phyloP scores from a whole-genome alignment of 106 monocot genomes.

The Dioscorea alata region DNA sequence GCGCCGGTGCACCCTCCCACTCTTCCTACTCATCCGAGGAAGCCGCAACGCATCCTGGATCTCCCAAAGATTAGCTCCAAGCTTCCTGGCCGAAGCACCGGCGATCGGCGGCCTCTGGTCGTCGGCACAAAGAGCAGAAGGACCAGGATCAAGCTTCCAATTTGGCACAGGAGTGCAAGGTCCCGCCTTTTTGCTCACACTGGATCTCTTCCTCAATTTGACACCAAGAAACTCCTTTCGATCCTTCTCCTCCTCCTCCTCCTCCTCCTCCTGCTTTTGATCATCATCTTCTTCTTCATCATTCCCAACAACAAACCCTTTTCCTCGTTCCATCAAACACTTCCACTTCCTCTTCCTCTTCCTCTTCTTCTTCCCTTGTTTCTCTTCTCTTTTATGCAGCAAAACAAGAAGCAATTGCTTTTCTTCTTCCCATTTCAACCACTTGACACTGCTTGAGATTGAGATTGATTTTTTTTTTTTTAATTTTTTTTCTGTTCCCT shows the following conservation, averaged over 20 bases:
- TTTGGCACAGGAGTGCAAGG: conserved; percentile 45
- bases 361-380: neutral
- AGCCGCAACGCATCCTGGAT: conserved; percentile 23
- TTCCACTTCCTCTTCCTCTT: neutral
- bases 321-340: conserved; percentile 10
- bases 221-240: conserved; percentile 24
- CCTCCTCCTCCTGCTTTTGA: conserved; percentile 10
- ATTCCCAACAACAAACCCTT: conserved; percentile 1
- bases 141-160: conserved; percentile 47
- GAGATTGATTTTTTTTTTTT: too few species aligned
- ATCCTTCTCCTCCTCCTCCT: conserved; percentile 9
- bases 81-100: conserved; percentile 46
- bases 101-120: neutral
- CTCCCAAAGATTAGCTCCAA: conserved; percentile 67
- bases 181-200: conserved; percentile 20
- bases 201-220: conserved; percentile 31
- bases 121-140: neutral
- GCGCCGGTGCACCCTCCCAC: neutral
- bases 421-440: too few species aligned
- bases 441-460: too few species aligned
- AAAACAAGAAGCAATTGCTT: too few species aligned
- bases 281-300: neutral
- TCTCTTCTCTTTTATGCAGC: neutral
- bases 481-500: too few species aligned
- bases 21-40: neutral